Evolutionary conservation across 148 eudicot genomes (phyloP).

Genomic region (Selenicereus undatus): DNA sequence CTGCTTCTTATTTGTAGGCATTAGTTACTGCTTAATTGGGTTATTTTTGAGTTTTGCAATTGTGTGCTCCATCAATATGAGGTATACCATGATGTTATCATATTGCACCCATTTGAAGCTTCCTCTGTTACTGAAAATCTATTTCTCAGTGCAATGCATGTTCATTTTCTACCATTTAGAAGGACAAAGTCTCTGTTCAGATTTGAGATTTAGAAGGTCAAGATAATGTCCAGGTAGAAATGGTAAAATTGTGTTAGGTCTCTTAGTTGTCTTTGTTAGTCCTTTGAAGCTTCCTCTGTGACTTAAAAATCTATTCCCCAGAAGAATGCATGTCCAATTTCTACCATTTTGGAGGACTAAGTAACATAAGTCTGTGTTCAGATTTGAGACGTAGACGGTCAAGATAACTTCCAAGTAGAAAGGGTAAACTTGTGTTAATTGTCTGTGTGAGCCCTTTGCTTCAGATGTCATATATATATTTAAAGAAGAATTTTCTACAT

Average conservation of each 20-base stretch:
- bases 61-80: neutral
- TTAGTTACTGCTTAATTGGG: neutral
- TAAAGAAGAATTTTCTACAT: too few species aligned
- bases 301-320: too few species aligned
- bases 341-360: neutral
- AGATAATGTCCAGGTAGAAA: neutral
- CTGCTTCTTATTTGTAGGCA: slow-evolving; percentile 12
- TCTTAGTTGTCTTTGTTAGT: too few species aligned
- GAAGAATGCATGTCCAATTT: neutral
- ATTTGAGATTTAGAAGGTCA: slow-evolving; percentile 1
- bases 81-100: neutral
- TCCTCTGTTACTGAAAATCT: neutral
- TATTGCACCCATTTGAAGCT: neutral
- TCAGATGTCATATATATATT: too few species aligned
- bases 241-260: too few species aligned
- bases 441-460: too few species aligned
- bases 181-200: neutral
- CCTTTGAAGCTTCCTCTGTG: too few species aligned
- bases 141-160: too few species aligned
- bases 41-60: neutral
- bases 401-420: neutral
- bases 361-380: neutral
- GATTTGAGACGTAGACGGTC: neutral
- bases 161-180: neutral
- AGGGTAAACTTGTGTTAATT: too few species aligned